Evolutionary conservation across 352 stramenopile species (phyloP).

Genomic region (Aphanomyces astaci): DNA sequence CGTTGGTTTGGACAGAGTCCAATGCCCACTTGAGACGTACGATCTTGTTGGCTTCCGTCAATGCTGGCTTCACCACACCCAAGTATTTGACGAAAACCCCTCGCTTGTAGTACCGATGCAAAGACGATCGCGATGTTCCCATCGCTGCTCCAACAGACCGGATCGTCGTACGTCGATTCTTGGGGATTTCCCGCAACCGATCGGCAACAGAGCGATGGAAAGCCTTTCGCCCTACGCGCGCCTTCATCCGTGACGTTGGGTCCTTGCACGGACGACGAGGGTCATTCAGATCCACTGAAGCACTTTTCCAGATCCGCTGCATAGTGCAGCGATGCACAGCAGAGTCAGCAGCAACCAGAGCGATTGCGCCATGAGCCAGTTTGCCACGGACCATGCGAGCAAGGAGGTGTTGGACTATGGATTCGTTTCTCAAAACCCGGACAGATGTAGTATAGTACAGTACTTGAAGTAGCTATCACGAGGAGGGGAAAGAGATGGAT

Average conservation of each 20-base stretch:
- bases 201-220: not conserved
- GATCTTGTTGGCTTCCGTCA: constrained; percentile 8
- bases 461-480: no score
- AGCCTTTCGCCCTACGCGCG: not conserved
- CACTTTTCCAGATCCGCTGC: not conserved
- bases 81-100: not conserved
- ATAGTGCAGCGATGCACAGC: not conserved
- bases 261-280: not conserved
- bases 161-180: no score
- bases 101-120: not conserved
- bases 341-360: not conserved
- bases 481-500: no score
- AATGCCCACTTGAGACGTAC: not conserved
- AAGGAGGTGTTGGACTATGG: no score
- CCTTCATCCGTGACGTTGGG: not conserved
- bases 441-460: no score
- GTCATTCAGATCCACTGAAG: not conserved
- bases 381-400: no score
- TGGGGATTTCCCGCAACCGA: not conserved
- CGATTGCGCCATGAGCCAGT: not conserved
- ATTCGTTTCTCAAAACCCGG: no score
- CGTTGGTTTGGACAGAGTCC: not conserved
- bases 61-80: not conserved
- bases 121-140: no score
- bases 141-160: no score